Conservation (phyloP, 202 grass and related monocot species). For the Saccharum hybrid region DNA sequence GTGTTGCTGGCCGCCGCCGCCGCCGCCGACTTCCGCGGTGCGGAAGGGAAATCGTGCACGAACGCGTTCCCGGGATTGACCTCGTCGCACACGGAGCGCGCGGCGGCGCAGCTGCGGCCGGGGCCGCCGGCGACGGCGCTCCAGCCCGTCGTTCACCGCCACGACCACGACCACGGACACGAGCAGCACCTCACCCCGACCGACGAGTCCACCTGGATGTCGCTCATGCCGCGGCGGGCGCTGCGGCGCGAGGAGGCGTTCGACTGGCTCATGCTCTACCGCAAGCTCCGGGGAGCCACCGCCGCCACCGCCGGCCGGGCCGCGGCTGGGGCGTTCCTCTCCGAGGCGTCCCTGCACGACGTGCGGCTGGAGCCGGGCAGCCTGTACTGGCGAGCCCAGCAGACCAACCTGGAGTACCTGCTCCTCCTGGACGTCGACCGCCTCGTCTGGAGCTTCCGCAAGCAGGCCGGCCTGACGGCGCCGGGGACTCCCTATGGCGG, state of each 20-base stretch:
- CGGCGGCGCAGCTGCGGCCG: constrained; percentile 40
- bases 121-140: background rate
- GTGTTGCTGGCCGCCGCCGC: background rate
- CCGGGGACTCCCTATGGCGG: constrained; percentile 63
- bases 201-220: constrained; percentile 83
- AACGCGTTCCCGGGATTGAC: constrained; percentile 51
- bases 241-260: constrained; percentile 57
- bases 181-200: constrained; percentile 64
- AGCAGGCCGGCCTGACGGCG: constrained; percentile 56
- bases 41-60: constrained; percentile 59
- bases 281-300: constrained; percentile 43
- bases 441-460: constrained; percentile 79
- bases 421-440: constrained; percentile 72
- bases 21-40: background rate
- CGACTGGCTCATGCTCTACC: constrained; percentile 79
- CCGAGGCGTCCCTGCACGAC: constrained; percentile 70
- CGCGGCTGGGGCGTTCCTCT: constrained; percentile 49
- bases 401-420: constrained; percentile 90
- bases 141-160: background rate
- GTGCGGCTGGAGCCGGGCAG: constrained; percentile 65
- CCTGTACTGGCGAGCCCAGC: constrained; percentile 66
- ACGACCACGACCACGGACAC: background rate
- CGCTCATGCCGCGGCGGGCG: constrained; percentile 49
- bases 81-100: constrained; percentile 73
- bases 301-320: background rate